Conservation (phyloP, 2,329 filamentous ascomycete species). For the Berkeleyomyces rouxiae region DNA sequence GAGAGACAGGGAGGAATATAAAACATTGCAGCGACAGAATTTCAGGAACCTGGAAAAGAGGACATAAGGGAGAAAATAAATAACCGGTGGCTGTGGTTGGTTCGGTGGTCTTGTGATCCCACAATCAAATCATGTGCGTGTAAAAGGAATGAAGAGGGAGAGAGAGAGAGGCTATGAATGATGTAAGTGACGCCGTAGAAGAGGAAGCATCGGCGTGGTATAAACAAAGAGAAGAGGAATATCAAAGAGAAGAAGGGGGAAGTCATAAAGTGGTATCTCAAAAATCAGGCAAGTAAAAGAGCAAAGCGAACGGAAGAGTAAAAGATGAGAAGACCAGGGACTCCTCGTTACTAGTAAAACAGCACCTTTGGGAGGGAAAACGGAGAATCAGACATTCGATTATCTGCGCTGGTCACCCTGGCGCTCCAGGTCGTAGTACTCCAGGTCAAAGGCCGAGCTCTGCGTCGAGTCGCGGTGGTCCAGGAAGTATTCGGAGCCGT, state of each 20-base stretch:
- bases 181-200: neutral
- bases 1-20: neutral
- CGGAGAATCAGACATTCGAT: neutral
- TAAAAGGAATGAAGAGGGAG: neutral
- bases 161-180: neutral
- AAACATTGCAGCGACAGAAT: neutral
- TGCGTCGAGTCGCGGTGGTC: slow-evolving; percentile 10
- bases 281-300: slow-evolving; percentile 1
- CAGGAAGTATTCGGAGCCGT: slow-evolving; percentile 16
- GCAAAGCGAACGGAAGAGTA: neutral
- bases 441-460: slow-evolving; percentile 10
- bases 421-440: slow-evolving; percentile 9
- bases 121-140: neutral
- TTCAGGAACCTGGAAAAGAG: neutral
- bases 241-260: neutral
- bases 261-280: slow-evolving; percentile 9
- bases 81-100: neutral
- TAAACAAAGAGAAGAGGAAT: neutral
- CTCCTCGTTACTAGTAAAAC: neutral
- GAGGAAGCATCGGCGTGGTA: neutral
- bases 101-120: neutral
- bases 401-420: slow-evolving; percentile 2
- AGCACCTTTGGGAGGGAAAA: neutral
- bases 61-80: neutral
- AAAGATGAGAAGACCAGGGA: slow-evolving; percentile 2